phyloP scores from a whole-genome alignment of 1,139 yeast genomes.

The Geotrichum restrictum region DNA sequence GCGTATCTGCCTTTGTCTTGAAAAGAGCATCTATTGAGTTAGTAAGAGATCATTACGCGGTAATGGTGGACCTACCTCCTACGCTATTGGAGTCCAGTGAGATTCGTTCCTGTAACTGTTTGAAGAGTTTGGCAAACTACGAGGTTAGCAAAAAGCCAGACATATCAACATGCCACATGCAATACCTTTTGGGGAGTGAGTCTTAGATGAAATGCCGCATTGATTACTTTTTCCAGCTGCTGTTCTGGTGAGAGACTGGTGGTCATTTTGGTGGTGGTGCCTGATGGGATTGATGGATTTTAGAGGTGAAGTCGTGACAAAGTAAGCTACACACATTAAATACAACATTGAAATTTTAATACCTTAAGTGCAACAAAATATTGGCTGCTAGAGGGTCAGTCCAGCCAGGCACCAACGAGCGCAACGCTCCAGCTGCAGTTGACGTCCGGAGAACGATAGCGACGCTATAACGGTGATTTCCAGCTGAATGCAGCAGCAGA shows the following conservation, averaged over 20 bases:
- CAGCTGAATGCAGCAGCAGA: too few species aligned
- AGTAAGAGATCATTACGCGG: background rate
- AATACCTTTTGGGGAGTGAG: slow-evolving; percentile 14
- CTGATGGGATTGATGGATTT: too few species aligned
- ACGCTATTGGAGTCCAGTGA: slow-evolving; percentile 17
- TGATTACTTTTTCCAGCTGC: slow-evolving; percentile 17
- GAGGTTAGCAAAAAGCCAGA: background rate
- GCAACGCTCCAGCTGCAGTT: too few species aligned
- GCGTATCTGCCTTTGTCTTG: slow-evolving; percentile 14
- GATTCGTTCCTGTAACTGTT: slow-evolving; percentile 35
- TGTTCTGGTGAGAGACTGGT: slow-evolving; percentile 9
- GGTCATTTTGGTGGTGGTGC: slow-evolving; percentile 2
- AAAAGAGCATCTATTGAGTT: slow-evolving; percentile 16
- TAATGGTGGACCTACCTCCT: slow-evolving; percentile 11
- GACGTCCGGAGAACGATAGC: too few species aligned
- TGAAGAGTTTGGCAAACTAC: slow-evolving; percentile 31
- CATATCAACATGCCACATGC: background rate
- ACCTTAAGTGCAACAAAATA: too few species aligned
- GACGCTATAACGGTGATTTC: too few species aligned
- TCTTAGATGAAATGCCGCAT: slow-evolving; percentile 18
- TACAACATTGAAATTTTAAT: too few species aligned
- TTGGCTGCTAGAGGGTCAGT: too few species aligned
- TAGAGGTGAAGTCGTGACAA: too few species aligned
- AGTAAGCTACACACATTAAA: too few species aligned
- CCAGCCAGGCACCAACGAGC: too few species aligned